Evolutionary conservation across 768 basidiomycete species (phyloP).

Genomic region (Mycena crocata): DNA sequence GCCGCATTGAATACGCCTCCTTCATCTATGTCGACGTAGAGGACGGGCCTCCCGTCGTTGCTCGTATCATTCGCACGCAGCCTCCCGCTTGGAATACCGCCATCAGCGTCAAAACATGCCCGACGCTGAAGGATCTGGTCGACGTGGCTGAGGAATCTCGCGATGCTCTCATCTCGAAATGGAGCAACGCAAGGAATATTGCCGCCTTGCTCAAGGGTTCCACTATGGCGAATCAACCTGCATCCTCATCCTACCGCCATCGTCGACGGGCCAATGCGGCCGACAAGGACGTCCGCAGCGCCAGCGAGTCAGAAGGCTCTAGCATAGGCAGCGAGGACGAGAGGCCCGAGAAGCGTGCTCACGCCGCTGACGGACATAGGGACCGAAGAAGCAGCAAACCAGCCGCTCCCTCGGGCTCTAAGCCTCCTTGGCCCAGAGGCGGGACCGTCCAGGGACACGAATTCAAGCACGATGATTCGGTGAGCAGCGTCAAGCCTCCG

Average conservation of each 20-base stretch:
- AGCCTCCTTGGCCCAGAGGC: too few relatives aligned
- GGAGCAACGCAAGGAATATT: neutral
- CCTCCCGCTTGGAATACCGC: neutral
- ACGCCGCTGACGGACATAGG: too few relatives aligned
- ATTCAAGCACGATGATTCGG: slow-evolving; percentile 13
- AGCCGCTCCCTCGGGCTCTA: neutral
- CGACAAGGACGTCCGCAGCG: too few relatives aligned
- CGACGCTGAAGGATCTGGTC: neutral
- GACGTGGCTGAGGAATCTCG: neutral
- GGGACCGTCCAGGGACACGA: neutral
- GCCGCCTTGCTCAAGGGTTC: neutral
- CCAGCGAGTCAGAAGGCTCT: too few relatives aligned
- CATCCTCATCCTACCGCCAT: too few relatives aligned
- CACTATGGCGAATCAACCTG: too few relatives aligned
- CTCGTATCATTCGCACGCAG: neutral
- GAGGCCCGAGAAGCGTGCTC: too few relatives aligned
- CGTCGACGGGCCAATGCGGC: too few relatives aligned
- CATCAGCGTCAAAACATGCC: neutral
- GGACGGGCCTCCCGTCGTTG: neutral
- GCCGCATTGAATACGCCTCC: neutral
- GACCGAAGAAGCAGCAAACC: neutral
- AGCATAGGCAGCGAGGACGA: too few relatives aligned
- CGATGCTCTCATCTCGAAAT: neutral
- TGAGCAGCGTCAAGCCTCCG: slow-evolving; percentile 9
- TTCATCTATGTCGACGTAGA: neutral